These are phyloP conservation scores for Hypoxylon intermedium DNA, from an alignment of 495 filamentous ascomycete species.

Conservation along the genomic window DNA sequence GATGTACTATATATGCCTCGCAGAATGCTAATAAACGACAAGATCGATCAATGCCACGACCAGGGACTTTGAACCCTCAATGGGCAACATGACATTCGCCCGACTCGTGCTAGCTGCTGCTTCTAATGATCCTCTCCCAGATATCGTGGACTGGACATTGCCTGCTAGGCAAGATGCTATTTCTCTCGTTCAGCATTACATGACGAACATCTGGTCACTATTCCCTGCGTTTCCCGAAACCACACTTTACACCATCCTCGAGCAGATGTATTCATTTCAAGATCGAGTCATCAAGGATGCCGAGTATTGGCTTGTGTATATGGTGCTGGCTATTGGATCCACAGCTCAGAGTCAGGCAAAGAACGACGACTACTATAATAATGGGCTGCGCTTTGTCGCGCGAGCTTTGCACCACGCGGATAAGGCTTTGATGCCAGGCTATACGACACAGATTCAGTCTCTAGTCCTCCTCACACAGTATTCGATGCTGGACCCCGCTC, in stretches of 20 bases:
- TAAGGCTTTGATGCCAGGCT: constrained; percentile 80
- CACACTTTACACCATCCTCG: constrained; percentile 74
- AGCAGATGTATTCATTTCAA: constrained; percentile 74
- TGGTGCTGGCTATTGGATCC: constrained; percentile 84
- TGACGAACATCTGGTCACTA: constrained; percentile 78
- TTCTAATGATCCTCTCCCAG: constrained; percentile 68
- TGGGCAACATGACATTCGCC: constrained; percentile 83
- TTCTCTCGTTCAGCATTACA: constrained; percentile 77
- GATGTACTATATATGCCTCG: not conserved
- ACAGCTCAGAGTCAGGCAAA: constrained; percentile 72
- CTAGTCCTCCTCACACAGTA: constrained; percentile 86
- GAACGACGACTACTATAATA: constrained; percentile 67
- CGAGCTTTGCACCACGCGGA: constrained; percentile 78
- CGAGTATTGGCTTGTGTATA: constrained; percentile 84
- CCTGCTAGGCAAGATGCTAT: constrained; percentile 71
- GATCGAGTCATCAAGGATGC: constrained; percentile 68
- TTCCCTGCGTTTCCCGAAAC: constrained; percentile 82
- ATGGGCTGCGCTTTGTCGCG: constrained; percentile 70
- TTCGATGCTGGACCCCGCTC: constrained; percentile 82
- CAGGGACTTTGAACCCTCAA: constrained; percentile 87
- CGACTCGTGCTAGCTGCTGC: constrained; percentile 79
- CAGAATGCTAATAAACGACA: constrained; percentile 13
- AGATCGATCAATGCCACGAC: constrained; percentile 92
- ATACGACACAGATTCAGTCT: constrained; percentile 81
- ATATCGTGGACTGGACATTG: constrained; percentile 60